Conservation (phyloP, 2,329 filamentous ascomycete species). For the Aspergillus calidoustus region DNA sequence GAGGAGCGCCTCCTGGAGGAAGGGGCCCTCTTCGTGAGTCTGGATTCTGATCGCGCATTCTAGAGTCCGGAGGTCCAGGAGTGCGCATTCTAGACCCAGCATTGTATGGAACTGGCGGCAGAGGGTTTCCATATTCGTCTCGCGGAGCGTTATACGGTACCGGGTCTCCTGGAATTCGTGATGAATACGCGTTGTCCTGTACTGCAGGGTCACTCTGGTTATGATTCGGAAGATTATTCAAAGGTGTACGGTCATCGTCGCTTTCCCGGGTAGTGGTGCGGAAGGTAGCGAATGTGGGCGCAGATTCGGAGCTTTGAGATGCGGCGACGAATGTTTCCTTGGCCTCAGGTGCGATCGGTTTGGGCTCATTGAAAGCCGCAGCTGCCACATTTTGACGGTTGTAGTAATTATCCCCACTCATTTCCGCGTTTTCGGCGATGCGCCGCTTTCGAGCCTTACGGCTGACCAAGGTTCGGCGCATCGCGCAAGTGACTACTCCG, state of each 20-base stretch:
- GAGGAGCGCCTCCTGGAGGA: conserved; percentile 52
- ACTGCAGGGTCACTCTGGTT: conserved; percentile 31
- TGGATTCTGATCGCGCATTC: conserved; percentile 52
- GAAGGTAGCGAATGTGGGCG: conserved; percentile 54
- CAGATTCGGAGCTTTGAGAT: conserved; percentile 57
- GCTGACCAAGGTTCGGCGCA: conserved; percentile 89
- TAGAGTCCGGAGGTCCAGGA: conserved; percentile 31
- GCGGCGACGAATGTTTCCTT: conserved; percentile 61
- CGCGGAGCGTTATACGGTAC: conserved; percentile 38
- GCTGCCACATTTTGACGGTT: conserved; percentile 59
- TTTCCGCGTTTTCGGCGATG: conserved; percentile 92
- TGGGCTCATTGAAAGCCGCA: conserved; percentile 26
- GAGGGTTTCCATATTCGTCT: conserved; percentile 47
- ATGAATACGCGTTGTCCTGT: conserved; percentile 35
- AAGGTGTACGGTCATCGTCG: conserved; percentile 48
- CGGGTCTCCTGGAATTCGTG: conserved; percentile 33
- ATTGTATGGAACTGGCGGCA: conserved; percentile 38
- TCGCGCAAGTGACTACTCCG: conserved; percentile 86
- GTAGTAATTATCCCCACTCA: conserved; percentile 95
- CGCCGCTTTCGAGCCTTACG: conserved; percentile 91
- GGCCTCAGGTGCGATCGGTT: conserved; percentile 53
- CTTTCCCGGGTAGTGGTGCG: conserved; percentile 37
- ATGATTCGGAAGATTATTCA: conserved; percentile 33
- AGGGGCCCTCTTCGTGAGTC: conserved; percentile 48
- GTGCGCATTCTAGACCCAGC: conserved; percentile 41